A percentile compares a stretch with the other conserved stretches of the same genome.
phyloP scores from a whole-genome alignment of 2,329 filamentous ascomycete species.

The Stagonosporopsis rhizophila region DNA sequence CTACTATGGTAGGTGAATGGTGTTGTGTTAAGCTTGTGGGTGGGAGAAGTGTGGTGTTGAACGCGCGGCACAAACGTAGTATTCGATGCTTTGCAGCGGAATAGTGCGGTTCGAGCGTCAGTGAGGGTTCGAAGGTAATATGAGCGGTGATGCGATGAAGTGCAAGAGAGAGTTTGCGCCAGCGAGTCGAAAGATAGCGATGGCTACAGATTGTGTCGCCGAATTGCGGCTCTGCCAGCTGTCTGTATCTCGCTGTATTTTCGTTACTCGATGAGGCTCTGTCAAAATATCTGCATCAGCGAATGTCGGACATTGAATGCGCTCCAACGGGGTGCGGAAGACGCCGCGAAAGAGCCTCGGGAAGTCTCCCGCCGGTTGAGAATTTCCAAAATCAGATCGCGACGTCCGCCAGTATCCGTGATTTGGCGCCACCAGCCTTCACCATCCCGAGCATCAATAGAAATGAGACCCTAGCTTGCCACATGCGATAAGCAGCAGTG shows the following conservation, averaged over 20 bases:
- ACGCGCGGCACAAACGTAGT: no score
- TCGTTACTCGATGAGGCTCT: conserved; percentile 19
- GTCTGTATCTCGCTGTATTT: neutral
- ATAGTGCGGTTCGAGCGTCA: no score
- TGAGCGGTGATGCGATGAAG: no score
- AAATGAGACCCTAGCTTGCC: conserved; percentile 15
- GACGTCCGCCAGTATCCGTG: conserved; percentile 37
- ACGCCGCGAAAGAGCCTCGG: conserved; percentile 13
- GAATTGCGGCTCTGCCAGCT: neutral
- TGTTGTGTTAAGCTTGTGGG: no score
- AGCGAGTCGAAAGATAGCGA: neutral
- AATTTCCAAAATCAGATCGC: conserved; percentile 20
- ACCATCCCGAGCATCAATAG: conserved; percentile 21
- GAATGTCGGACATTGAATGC: conserved; percentile 1
- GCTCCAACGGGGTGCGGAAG: conserved; percentile 6
- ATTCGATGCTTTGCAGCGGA: no score
- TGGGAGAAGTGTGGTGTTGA: no score
- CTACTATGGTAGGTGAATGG: no score
- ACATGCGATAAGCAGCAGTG: conserved; percentile 15
- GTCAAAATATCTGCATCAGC: conserved; percentile 4
- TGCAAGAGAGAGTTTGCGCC: neutral
- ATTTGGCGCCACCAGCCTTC: conserved; percentile 31
- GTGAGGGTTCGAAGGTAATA: no score
- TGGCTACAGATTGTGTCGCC: neutral
- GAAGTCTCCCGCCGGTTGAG: neutral